Percentiles rank a stretch among this genome's conserved stretches.
These are phyloP conservation scores for Selaginella moellendorffii DNA, from an alignment of 75 land plant species.

Conservation along the genomic window DNA sequence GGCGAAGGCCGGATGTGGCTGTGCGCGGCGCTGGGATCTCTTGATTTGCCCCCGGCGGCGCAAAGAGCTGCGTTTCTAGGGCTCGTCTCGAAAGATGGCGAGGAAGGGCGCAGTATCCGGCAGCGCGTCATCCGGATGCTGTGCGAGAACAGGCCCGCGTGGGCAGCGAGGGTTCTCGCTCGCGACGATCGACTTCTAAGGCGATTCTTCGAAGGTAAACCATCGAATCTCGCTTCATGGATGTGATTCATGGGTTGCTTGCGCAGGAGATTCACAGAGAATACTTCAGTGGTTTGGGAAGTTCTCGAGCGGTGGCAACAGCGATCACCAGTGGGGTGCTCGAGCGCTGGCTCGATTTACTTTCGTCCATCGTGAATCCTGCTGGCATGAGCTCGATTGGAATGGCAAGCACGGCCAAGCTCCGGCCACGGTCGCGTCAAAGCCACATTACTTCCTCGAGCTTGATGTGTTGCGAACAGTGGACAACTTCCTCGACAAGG, in stretches of 20 bases:
- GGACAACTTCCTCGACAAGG: slow-evolving; percentile 76
- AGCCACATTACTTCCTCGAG: slow-evolving; percentile 91
- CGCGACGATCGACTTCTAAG: slow-evolving; percentile 37
- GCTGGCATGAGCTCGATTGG: slow-evolving; percentile 97
- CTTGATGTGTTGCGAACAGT: slow-evolving; percentile 80
- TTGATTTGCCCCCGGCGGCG: slow-evolving; percentile 27
- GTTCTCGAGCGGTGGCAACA: slow-evolving; percentile 33
- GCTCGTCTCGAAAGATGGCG: slow-evolving; percentile 14
- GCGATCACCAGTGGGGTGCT: slow-evolving; percentile 58
- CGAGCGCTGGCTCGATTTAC: slow-evolving; percentile 73
- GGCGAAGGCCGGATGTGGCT: slow-evolving; percentile 43
- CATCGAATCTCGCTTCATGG: neutral
- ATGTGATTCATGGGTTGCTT: slow-evolving; percentile 1
- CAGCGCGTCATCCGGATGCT: slow-evolving; percentile 36
- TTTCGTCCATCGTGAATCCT: slow-evolving; percentile 66
- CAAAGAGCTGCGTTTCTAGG: slow-evolving; percentile 37
- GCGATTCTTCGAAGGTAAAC: slow-evolving; percentile 53
- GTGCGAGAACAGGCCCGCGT: slow-evolving; percentile 43
- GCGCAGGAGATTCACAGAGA: slow-evolving; percentile 62
- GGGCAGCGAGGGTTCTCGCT: slow-evolving; percentile 34
- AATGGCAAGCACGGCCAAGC: slow-evolving; percentile 89
- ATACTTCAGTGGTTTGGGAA: slow-evolving; percentile 64
- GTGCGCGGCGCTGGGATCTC: slow-evolving; percentile 33
- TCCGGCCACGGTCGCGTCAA: slow-evolving; percentile 92
- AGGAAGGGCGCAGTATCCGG: slow-evolving; percentile 4